These are phyloP conservation scores for Tetrahymena thermophila DNA, from an alignment of 73 alveolate genomes.

Conservation along the genomic window DNA sequence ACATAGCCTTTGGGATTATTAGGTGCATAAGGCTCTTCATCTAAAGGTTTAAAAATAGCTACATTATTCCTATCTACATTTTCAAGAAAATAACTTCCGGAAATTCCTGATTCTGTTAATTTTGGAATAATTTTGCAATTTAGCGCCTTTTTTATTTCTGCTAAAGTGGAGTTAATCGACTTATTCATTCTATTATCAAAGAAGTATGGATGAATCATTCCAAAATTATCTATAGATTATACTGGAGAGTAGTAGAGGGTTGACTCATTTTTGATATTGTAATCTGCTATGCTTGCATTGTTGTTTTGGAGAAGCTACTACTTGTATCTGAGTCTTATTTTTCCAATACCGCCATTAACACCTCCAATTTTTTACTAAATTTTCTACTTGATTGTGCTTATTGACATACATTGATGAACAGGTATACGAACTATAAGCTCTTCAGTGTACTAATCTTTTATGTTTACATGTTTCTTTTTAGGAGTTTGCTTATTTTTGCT, in stretches of 20 bases:
- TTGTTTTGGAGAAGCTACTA: background rate
- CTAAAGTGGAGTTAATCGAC: background rate
- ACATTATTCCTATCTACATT: constrained; percentile 49
- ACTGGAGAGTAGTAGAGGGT: background rate
- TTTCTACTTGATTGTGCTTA: background rate
- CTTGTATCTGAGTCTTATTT: background rate
- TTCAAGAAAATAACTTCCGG: constrained; percentile 90
- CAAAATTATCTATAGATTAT: background rate
- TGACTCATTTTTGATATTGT: background rate
- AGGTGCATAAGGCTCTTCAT: constrained; percentile 99
- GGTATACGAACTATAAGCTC: background rate
- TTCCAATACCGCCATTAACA: background rate
- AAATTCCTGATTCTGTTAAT: constrained; percentile 91
- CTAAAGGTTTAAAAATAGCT: constrained; percentile 94
- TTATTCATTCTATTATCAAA: background rate
- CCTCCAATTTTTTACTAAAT: background rate
- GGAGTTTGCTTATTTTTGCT: background rate
- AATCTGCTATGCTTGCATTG: background rate
- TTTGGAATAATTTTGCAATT: constrained; percentile 80
- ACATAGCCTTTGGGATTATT: constrained; percentile 90
- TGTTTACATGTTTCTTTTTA: background rate
- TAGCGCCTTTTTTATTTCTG: constrained; percentile 52
- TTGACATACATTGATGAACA: background rate
- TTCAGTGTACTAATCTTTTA: background rate
- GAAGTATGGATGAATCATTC: background rate